Evolutionary conservation across 306 rosid genomes (phyloP), one percentile per base, ranked within the genome.

Genomic region (Quercus agrifolia): DNA sequence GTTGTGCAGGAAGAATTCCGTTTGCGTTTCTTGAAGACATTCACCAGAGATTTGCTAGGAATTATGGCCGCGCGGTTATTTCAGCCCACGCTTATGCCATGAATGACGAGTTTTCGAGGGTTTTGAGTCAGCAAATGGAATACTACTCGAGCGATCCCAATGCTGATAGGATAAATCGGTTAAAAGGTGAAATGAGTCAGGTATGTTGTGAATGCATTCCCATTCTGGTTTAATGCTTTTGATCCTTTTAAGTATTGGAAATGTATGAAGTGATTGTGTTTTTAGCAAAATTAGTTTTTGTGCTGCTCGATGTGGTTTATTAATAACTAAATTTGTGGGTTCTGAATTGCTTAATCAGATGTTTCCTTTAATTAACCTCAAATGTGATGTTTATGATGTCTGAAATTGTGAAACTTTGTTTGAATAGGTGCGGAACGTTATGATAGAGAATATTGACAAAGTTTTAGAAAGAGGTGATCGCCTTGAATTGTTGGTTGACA

Each of bases 171-270:
- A 93, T 96, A 74, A 93, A 93, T 78, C 90, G 99, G 18, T 86
- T 96, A 61, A 93, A 89, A 87, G 99, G 99, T 70, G 99, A 96
- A 93, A 96, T 96, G 99, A 87, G 91, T 75, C 99, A 96, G 99
- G 99, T 96, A 66, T 82, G 21, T 52, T 20, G 19, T 14, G 9
- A 38, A 49, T 49, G 54, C 17, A 5, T 67, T 67, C 51, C 72
- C 10, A 13, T 67, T 63, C 20, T 63, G 8, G 14, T 27, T 17
- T 63, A 27, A 28, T 28, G 41, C 70, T 4, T 63, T 63, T 67
- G 52, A 15, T 5, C 49, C 49, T 67, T 31, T 67, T 1, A 1
- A 18, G 18, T 41, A 41, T 59, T 59, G 28, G 15, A 21, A 21
- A 8, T 59, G 66, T 25, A 1, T 59, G 66, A 59, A n/a, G 11